Base-by-base conservation (phyloP, 495 filamentous ascomycete genomes). In the Cetradonia linearis region DNA sequence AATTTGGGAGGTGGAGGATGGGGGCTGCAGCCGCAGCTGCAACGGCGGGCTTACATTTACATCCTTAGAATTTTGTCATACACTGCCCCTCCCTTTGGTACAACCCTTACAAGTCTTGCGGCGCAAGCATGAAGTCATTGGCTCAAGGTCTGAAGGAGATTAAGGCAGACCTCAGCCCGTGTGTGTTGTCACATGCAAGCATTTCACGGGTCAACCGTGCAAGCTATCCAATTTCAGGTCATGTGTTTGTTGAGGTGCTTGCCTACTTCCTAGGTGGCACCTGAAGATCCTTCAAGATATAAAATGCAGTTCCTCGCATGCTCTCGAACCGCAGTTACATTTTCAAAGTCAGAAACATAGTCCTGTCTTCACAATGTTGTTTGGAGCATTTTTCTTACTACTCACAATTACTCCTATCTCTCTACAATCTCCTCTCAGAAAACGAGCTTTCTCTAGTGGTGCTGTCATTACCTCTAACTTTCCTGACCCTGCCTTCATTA, bases 401-500 rank as follows among this genome's bases (percentile, higher is more conserved):
- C 46, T 59, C 36, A 28, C 47, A 14, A 14, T 59, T 33, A 34
- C 53, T 9, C 36, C 33, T 31, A 31, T 52, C n/a, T 62, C 63
- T 8, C 31, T 48, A 4, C 54, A 56, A 55, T 25, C 30, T 30
- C 63, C 65, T 20, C 1, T 67, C 7, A 28, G 16, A 14, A 67
- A 58, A 37, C 37, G 65, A 56, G 62, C 58, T 30, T 57, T 62
- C 59, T 67, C 65, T 28, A 55, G 55, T 34, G 59, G 62, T 11
- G 70, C 65, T 11, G 68, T 62, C 14, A 65, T 73, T 13, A 60
- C 68, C 33, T 37, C 63, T 2, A 63, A 74, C 59, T 74, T 74
- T 37, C 57, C 71, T 1, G 71, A 74, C 38, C 71, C 71, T 13
- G 61, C 65, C 30, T 64, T 72, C 47, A 66, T 74, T 50, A 54